Evolutionary conservation across 371 early-diverging fungal genomes (phyloP), one percentile per base, ranked within the genome.

Genomic region (Haplosporangium sp.): DNA sequence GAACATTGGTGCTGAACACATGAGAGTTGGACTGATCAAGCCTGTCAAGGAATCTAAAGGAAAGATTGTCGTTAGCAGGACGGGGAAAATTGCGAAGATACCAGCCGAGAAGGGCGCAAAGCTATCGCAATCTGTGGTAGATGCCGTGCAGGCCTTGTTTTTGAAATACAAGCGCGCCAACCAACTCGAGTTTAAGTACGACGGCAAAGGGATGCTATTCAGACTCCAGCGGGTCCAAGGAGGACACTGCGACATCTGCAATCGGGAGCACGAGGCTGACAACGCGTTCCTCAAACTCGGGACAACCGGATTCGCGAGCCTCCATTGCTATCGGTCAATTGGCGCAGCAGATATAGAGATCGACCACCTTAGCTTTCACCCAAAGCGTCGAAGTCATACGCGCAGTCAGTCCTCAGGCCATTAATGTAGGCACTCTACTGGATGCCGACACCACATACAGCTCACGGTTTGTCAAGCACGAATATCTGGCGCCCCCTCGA

Each of bases 201-300:
- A 42, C 7, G 47, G 45, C 8, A 14, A 11, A 18, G 55, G 48
- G n/a, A 47, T 56, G 47, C 16, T 41, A 6, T 56, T 64, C 50
- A 64, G 38, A 47, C 47, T 64, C 18, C 40, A 47, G 13, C 64
- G 56, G 5, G 20, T 37, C n/a, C 11, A 14, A 6, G 7, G 7
- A 54, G 60, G 59, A 5, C 52, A 67, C 21, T 67, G 67, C 46
- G 41, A n/a, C 2, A 12, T 59, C 43, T 67, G 67, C 14, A 59
- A 46, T 2, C 21, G 54, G 14, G 40, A 54, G 46, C 59, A 67
- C 46, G 55, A 53, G 2, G n/a, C n/a, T 7, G 60, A 59, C n/a
- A n/a, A n/a, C n/a, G n/a, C n/a, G n/a, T n/a, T n/a, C n/a, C n/a
- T n/a, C n/a, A n/a, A n/a, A n/a, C n/a, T n/a, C n/a, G n/a, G n/a